These are phyloP conservation scores for Gliomastix tumulicola DNA, from an alignment of 2,329 filamentous ascomycete genomes.

Conservation along the genomic window DNA sequence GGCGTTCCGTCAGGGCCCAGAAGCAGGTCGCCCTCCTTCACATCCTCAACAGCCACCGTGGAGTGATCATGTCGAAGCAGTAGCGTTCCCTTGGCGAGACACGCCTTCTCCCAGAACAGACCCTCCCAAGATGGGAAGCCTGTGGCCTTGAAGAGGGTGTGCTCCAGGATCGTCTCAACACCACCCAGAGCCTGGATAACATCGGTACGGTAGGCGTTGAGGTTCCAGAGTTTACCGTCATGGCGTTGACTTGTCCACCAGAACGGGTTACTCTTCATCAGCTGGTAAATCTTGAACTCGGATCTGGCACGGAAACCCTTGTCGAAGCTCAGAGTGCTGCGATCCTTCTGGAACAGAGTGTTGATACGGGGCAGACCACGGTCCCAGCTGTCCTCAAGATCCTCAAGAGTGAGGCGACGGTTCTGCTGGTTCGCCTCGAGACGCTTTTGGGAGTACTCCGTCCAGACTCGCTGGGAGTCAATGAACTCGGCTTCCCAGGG, in stretches of 20 bases:
- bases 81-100: conserved; percentile 33
- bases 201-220: conserved; percentile 93
- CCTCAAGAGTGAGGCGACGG: conserved; percentile 85
- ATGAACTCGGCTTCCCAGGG: conserved; percentile 99
- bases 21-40: conserved; percentile 39
- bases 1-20: conserved; percentile 39
- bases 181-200: conserved; percentile 93
- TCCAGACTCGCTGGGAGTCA: conserved; percentile 98
- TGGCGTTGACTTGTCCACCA: conserved; percentile 99
- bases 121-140: conserved; percentile 97
- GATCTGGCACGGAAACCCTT: conserved; percentile 94
- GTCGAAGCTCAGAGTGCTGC: conserved; percentile 94
- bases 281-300: conserved; percentile 96
- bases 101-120: conserved; percentile 76
- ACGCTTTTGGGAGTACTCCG: conserved; percentile 97
- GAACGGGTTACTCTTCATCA: conserved; percentile 99
- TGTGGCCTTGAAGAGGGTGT: conserved; percentile 93
- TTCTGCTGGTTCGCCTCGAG: conserved; percentile 97
- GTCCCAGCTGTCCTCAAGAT: conserved; percentile 97
- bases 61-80: conserved; percentile 34
- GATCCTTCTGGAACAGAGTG: conserved; percentile 96
- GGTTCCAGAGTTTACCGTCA: conserved; percentile 94
- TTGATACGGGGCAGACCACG: conserved; percentile 96
- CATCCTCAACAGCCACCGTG: conserved; percentile 37
- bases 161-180: conserved; percentile 96